phyloP scores from a whole-genome alignment of 352 stramenopile genomes.

The Plasmopara viticola region DNA sequence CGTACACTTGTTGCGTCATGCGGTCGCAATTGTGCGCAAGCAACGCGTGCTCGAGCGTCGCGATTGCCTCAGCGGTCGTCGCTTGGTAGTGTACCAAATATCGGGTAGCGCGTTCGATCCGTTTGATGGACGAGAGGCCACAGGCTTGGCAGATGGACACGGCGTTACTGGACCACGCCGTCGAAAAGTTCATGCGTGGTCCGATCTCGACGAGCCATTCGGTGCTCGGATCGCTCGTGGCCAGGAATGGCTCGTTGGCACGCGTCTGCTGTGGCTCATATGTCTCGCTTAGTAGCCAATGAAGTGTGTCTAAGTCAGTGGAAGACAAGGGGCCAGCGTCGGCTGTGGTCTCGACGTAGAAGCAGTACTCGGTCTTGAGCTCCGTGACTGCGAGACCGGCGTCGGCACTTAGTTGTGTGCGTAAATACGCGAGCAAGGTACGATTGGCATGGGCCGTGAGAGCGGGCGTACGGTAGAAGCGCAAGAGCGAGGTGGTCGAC shows the following conservation, averaged over 20 bases:
- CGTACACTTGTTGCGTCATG: conserved; percentile 99
- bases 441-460: conserved; percentile 60
- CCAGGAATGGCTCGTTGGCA: conserved; percentile 49
- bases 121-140: conserved; percentile 82
- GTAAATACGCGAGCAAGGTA: conserved; percentile 41
- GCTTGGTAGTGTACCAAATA: conserved; percentile 79
- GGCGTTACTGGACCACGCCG: conserved; percentile 97
- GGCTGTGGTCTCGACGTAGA: conserved; percentile 90
- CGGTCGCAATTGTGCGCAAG: conserved; percentile 84
- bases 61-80: conserved; percentile 30
- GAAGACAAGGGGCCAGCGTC: conserved; percentile 30
- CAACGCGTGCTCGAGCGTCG: conserved; percentile 44
- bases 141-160: conserved; percentile 95
- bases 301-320: conserved; percentile 67
- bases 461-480: conserved; percentile 72
- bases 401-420: conserved; percentile 19
- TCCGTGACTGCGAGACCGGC: conserved; percentile 30
- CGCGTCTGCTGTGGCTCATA: conserved; percentile 90
- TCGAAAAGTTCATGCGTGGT: conserved; percentile 97
- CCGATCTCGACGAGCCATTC: conserved; percentile 93
- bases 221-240: conserved; percentile 3
- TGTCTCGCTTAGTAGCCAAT: conserved; percentile 96
- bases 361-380: conserved; percentile 94
- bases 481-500: conserved; percentile 36
- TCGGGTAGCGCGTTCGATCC: conserved; percentile 92